A percentile compares a stretch with the other conserved stretches of the same genome.
These are phyloP conservation scores for Aspergillus latus DNA, from an alignment of 2,329 filamentous ascomycete species.

Conservation along the genomic window DNA sequence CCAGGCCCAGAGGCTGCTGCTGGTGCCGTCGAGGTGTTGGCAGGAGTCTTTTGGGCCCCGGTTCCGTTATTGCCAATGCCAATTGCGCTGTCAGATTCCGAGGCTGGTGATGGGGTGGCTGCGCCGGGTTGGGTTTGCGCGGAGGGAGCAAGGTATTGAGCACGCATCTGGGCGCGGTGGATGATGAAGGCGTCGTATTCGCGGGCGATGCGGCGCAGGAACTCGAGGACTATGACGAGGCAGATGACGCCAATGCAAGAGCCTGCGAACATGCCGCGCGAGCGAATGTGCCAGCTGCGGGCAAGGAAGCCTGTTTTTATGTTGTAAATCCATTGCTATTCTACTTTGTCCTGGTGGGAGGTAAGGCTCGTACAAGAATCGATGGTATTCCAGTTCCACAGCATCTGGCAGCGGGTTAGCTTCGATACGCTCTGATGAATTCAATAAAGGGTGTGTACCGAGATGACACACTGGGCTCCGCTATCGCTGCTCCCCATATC, in stretches of 20 bases:
- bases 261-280: constrained; percentile 70
- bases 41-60: not conserved
- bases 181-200: constrained; percentile 71
- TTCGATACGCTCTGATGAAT: not conserved
- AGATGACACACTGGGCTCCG: constrained; percentile 27
- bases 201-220: constrained; percentile 67
- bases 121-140: not conserved
- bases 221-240: constrained; percentile 71
- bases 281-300: constrained; percentile 67
- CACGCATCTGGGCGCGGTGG: constrained; percentile 47
- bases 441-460: constrained; percentile 17
- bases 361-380: constrained; percentile 22
- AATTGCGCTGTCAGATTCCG: not conserved
- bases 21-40: not conserved
- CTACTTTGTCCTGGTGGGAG: not conserved
- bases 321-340: not conserved
- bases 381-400: constrained; percentile 33
- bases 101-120: not conserved
- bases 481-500: constrained; percentile 58
- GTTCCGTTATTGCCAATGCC: not conserved
- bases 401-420: constrained; percentile 23
- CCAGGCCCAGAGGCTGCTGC: too few relatives aligned
- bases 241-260: constrained; percentile 75
- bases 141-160: constrained; percentile 20
- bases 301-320: constrained; percentile 62